Evolutionary conservation across 2,329 filamentous ascomycete genomes (phyloP).

Genomic region (Reticulascus tulasneorum): DNA sequence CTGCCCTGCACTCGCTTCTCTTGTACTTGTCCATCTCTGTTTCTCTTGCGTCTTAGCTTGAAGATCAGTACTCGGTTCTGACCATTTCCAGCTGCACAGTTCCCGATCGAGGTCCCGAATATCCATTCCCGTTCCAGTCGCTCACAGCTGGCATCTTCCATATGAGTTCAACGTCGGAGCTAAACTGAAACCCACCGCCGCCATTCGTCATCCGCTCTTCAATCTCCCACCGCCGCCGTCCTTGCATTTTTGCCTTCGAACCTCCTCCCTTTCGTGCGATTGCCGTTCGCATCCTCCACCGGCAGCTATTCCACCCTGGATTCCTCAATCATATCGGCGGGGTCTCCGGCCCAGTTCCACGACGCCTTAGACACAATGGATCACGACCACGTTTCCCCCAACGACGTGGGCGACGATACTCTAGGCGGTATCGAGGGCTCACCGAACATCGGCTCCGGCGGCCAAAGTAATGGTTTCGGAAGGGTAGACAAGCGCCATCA

Average conservation of each 20-base stretch:
- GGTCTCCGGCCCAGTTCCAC: slow-evolving; percentile 50
- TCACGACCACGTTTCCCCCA: slow-evolving; percentile 30
- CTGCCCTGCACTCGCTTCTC: no score
- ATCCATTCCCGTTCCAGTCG: slow-evolving; percentile 3
- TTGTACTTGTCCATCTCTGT: no score
- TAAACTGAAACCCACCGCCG: slow-evolving; percentile 13
- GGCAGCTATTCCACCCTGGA: slow-evolving; percentile 41
- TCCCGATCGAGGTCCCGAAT: no score
- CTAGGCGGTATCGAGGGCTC: slow-evolving; percentile 46
- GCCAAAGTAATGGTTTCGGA: slow-evolving; percentile 28
- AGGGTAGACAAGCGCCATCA: slow-evolving; percentile 28
- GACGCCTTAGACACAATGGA: slow-evolving; percentile 52
- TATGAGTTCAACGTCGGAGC: slow-evolving; percentile 12
- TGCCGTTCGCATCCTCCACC: slow-evolving; percentile 12
- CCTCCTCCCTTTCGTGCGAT: slow-evolving; percentile 14
- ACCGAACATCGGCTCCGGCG: slow-evolving; percentile 29
- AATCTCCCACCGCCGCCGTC: slow-evolving; percentile 3
- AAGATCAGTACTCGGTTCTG: no score
- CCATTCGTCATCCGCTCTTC: slow-evolving; percentile 3
- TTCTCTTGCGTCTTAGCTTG: no score
- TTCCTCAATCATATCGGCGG: slow-evolving; percentile 44
- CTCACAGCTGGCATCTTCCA: slow-evolving; percentile 8
- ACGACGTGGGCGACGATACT: slow-evolving; percentile 44
- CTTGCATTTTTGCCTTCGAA: slow-evolving; percentile 21
- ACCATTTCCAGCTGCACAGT: no score